A percentile compares a stretch with the other conserved stretches of the same genome.
phyloP scores from a whole-genome alignment of 192 early-diverging fungal genomes.

The Backusella psychrophila region DNA sequence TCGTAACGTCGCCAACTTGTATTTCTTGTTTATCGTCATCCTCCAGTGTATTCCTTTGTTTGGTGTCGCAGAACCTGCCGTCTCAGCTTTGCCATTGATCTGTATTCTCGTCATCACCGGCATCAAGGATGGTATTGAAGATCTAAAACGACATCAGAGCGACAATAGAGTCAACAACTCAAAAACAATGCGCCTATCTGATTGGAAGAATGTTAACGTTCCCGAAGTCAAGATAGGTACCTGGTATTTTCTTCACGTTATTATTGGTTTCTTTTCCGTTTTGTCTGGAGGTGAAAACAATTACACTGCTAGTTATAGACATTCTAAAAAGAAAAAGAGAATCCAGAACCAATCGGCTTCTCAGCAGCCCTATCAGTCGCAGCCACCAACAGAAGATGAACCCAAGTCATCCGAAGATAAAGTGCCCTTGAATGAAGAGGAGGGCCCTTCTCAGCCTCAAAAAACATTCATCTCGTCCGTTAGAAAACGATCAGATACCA shows the following conservation, averaged over 20 bases:
- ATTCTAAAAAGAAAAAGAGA: neutral
- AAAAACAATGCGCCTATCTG: slow-evolving; percentile 45
- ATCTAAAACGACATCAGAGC: slow-evolving; percentile 80
- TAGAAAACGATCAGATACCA: slow-evolving; percentile 25
- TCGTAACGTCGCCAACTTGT: slow-evolving; percentile 91
- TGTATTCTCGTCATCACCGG: slow-evolving; percentile 78
- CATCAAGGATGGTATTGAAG: slow-evolving; percentile 91
- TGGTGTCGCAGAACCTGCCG: slow-evolving; percentile 65
- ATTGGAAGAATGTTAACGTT: slow-evolving; percentile 67
- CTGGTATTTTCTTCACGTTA: slow-evolving; percentile 6
- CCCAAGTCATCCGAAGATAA: slow-evolving; percentile 2
- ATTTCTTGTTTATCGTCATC: slow-evolving; percentile 88
- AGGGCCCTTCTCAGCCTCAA: neutral
- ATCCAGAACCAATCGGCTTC: neutral
- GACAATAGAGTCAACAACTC: slow-evolving; percentile 85
- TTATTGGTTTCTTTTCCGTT: slow-evolving; percentile 20
- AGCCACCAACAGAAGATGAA: neutral
- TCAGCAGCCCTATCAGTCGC: neutral
- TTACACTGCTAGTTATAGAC: slow-evolving; percentile 17
- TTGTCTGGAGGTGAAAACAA: slow-evolving; percentile 27
- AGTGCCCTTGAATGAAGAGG: neutral
- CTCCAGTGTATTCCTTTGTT: slow-evolving; percentile 66
- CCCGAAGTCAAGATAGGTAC: slow-evolving; percentile 4
- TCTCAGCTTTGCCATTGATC: slow-evolving; percentile 80
- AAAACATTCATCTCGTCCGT: slow-evolving; percentile 17